Evolutionary conservation across 805 yeast genomes (phyloP).

Genomic region (Pichia paraexigua): DNA sequence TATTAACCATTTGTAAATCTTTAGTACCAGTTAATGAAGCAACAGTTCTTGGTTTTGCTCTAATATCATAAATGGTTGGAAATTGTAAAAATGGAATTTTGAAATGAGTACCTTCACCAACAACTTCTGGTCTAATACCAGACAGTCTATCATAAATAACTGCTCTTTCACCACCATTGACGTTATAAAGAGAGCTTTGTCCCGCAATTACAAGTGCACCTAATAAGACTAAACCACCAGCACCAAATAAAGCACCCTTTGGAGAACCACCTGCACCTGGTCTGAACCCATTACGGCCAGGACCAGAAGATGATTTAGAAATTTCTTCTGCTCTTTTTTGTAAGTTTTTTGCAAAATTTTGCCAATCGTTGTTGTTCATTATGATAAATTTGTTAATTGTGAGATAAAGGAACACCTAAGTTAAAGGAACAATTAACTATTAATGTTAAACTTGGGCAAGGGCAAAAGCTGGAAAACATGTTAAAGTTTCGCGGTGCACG

Average conservation of each 20-base stretch:
- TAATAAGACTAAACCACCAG: conserved; percentile 50
- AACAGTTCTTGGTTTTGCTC: conserved; percentile 95
- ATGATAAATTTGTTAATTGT: conserved; percentile 2
- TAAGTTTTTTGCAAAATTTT: conserved; percentile 41
- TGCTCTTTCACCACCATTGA: conserved; percentile 99
- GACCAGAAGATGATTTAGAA: conserved; percentile 28
- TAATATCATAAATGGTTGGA: conserved; percentile 86
- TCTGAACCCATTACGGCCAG: conserved; percentile 15
- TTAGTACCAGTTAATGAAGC: conserved; percentile 96
- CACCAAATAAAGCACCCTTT: conserved; percentile 50
- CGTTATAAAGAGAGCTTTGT: conserved; percentile 63
- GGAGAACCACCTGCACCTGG: conserved; percentile 29
- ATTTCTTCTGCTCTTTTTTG: conserved; percentile 38
- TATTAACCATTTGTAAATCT: conserved; percentile 97
- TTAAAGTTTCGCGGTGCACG: background rate
- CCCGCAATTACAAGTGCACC: conserved; percentile 49
- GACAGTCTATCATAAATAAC: conserved; percentile 81
- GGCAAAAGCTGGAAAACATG: background rate
- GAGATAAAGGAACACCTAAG: too few relatives aligned
- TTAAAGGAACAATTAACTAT: background rate
- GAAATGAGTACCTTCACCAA: conserved; percentile 91
- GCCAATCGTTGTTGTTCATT: conserved; percentile 40
- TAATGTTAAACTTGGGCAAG: background rate
- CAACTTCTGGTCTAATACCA: conserved; percentile 79
- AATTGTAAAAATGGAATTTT: conserved; percentile 92